Conservation (phyloP, 441 rosid genomes). For the Mallotus japonicus region DNA sequence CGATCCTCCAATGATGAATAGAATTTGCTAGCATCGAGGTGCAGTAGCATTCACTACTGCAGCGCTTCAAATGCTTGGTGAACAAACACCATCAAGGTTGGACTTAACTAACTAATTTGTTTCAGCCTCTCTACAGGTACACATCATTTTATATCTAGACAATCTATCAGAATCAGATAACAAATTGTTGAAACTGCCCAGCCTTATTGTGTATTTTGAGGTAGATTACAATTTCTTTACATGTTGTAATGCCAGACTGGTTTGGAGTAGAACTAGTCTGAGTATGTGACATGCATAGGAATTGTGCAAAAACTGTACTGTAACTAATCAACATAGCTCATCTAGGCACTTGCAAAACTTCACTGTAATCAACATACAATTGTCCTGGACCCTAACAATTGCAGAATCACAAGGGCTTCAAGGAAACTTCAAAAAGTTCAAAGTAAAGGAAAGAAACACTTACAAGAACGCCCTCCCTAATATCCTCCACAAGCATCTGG, state of each 20-base stretch:
- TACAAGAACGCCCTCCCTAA: conserved; percentile 90
- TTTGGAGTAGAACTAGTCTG: neutral
- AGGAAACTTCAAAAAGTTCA: too few species aligned
- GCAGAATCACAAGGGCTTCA: too few species aligned
- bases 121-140: neutral
- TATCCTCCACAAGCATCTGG: conserved; percentile 93
- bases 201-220: neutral
- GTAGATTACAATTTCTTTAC: too few species aligned
- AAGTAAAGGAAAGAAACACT: conserved; percentile 24
- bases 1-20: neutral
- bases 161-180: neutral
- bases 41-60: neutral
- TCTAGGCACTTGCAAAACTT: neutral
- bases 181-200: neutral
- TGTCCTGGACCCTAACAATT: too few species aligned
- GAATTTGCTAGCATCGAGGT: neutral
- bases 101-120: neutral
- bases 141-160: neutral
- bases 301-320: too few species aligned
- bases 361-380: neutral
- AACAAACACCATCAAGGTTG: neutral
- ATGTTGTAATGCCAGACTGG: neutral
- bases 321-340: too few species aligned
- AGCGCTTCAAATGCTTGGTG: neutral
- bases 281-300: too few species aligned